Conservation (phyloP, 768 basidiomycete genomes). For the Pisolithus marmoratus region DNA sequence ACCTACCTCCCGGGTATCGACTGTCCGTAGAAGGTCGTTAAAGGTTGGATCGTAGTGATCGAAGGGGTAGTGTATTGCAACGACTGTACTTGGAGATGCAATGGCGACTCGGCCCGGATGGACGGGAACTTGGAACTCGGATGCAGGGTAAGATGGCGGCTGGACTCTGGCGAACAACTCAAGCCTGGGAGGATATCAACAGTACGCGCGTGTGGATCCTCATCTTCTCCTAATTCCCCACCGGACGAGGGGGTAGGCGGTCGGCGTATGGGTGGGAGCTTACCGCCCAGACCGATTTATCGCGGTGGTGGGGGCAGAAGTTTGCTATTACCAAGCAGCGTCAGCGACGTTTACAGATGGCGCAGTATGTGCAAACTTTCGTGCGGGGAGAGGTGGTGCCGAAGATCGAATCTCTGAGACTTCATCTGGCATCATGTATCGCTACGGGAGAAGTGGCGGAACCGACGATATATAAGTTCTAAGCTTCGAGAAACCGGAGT, state of each 20-base stretch:
- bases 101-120: slow-evolving; percentile 50
- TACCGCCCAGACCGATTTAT: slow-evolving; percentile 62
- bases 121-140: slow-evolving; percentile 48
- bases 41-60: slow-evolving; percentile 56
- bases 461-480: no score
- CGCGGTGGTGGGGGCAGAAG: slow-evolving; percentile 75
- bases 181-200: slow-evolving; percentile 61
- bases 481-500: no score
- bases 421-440: slow-evolving; percentile 13
- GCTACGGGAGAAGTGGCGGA: slow-evolving; percentile 39
- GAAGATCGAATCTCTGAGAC: neutral
- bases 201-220: slow-evolving; percentile 41
- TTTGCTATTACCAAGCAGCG: slow-evolving; percentile 22
- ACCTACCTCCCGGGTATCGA: slow-evolving; percentile 61
- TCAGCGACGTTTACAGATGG: slow-evolving; percentile 1
- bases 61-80: slow-evolving; percentile 53
- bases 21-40: slow-evolving; percentile 40
- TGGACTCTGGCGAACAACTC: slow-evolving; percentile 57
- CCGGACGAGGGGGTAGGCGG: slow-evolving; percentile 36
- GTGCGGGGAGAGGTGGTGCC: slow-evolving; percentile 34
- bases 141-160: slow-evolving; percentile 37
- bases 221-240: slow-evolving; percentile 59
- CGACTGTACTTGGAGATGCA: slow-evolving; percentile 53
- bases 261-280: slow-evolving; percentile 58
- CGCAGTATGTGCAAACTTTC: slow-evolving; percentile 13